Conservation (phyloP, 2,329 filamentous ascomycete species). For the Ophiostoma ulmi region DNA sequence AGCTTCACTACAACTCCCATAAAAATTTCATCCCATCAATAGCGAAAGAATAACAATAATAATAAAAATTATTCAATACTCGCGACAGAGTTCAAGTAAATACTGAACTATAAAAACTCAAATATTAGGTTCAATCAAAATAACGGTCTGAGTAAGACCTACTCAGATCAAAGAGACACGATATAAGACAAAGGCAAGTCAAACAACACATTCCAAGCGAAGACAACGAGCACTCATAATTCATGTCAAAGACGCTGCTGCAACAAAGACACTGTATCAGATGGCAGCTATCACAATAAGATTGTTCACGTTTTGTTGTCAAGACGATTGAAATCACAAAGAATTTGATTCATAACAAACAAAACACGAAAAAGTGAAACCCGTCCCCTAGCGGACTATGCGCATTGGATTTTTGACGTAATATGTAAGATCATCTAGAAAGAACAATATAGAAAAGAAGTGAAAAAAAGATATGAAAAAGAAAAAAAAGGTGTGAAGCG, state of each 20-base stretch:
- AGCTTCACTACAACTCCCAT: too few species aligned
- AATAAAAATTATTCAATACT: too few species aligned
- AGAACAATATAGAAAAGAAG: slow-evolving; percentile 5
- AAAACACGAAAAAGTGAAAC: neutral
- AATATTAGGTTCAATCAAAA: too few species aligned
- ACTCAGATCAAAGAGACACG: neutral
- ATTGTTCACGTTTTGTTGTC: neutral
- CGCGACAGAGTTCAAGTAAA: too few species aligned
- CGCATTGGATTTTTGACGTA: slow-evolving; percentile 2
- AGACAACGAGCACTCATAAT: neutral
- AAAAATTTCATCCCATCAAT: too few species aligned
- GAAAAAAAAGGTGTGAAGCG: neutral
- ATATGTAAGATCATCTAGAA: slow-evolving; percentile 6
- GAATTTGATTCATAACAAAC: neutral
- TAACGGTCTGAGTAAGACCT: too few species aligned
- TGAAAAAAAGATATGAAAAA: neutral
- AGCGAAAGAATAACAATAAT: too few species aligned
- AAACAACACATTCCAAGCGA: neutral
- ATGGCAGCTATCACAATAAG: neutral
- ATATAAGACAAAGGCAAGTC: neutral
- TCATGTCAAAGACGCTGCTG: neutral
- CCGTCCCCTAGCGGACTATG: slow-evolving; percentile 7
- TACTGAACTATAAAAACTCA: too few species aligned
- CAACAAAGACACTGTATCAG: neutral
- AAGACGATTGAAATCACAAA: neutral